phyloP scores from a whole-genome alignment of 495 filamentous ascomycete genomes.

The Pseudotulostoma volvatum region DNA sequence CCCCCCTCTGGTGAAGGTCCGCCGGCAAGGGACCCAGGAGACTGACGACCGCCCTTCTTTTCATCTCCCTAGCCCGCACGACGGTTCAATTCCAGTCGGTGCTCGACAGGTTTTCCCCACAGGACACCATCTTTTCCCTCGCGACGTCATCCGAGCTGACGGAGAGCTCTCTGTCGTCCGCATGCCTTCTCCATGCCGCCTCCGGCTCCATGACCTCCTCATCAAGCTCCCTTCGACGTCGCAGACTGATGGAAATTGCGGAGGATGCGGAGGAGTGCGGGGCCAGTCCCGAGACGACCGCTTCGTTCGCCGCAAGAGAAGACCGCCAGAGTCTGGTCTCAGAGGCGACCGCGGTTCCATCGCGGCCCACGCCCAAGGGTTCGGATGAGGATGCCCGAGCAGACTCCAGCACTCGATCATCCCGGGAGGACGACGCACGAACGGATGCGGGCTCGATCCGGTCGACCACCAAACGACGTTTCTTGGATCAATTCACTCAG shows the following conservation, averaged over 20 bases:
- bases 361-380: conserved; percentile 3
- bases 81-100: conserved; percentile 87
- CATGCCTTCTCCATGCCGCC: conserved; percentile 79
- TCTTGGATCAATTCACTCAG: conserved; percentile 25
- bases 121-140: conserved; percentile 68
- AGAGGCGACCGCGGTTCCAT: conserved; percentile 23
- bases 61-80: conserved; percentile 49
- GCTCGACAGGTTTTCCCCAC: conserved; percentile 69
- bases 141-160: conserved; percentile 59
- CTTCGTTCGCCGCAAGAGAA: conserved; percentile 4
- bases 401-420: background rate
- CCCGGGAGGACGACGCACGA: conserved; percentile 3
- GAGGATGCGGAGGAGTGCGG: conserved; percentile 58
- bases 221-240: conserved; percentile 57
- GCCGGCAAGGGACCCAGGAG: no score
- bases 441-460: conserved; percentile 3
- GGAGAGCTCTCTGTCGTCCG: conserved; percentile 73
- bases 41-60: conserved; percentile 2
- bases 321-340: conserved; percentile 22
- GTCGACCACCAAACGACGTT: conserved; percentile 5
- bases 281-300: conserved; percentile 28
- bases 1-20: no score
- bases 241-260: conserved; percentile 73
- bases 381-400: background rate
- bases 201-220: conserved; percentile 78